These are phyloP conservation scores for Cokeromyces recurvatus DNA, from an alignment of 371 early-diverging fungal genomes.

Conservation along the genomic window DNA sequence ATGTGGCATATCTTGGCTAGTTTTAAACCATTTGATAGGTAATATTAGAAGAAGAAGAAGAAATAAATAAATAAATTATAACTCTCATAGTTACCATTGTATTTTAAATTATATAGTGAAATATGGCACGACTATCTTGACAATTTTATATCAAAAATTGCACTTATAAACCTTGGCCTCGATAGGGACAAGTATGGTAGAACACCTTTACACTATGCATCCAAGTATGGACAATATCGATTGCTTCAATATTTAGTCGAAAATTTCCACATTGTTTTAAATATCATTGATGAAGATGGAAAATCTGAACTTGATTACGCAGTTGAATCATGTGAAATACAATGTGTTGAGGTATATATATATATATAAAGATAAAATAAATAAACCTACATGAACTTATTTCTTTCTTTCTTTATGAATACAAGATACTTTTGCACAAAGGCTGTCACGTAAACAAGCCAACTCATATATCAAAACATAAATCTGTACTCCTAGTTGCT, in stretches of 20 bases:
- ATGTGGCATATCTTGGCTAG: slow-evolving; percentile 47
- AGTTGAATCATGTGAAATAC: slow-evolving; percentile 14
- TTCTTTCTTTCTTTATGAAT: too few relatives aligned
- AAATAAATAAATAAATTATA: neutral
- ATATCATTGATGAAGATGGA: slow-evolving; percentile 30
- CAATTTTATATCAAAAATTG: slow-evolving; percentile 27
- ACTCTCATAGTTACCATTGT: neutral
- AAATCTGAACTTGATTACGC: slow-evolving; percentile 45
- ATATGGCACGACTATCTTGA: slow-evolving; percentile 47
- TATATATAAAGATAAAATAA: too few relatives aligned
- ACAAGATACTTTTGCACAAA: too few relatives aligned
- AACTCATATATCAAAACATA: too few relatives aligned
- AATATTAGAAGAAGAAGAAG: neutral
- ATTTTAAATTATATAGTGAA: slow-evolving; percentile 10
- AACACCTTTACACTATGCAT: slow-evolving; percentile 51
- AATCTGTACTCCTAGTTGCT: slow-evolving; percentile 24
- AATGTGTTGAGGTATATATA: slow-evolving; percentile 21
- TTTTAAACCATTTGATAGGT: slow-evolving; percentile 40
- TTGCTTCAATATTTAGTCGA: slow-evolving; percentile 26
- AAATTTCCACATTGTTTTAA: neutral
- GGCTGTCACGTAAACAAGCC: too few relatives aligned
- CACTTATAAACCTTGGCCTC: slow-evolving; percentile 11
- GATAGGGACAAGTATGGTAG: slow-evolving; percentile 22
- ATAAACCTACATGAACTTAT: too few relatives aligned
- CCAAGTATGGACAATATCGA: slow-evolving; percentile 32